A percentile compares a stretch with the other conserved stretches of the same genome.
Conservation (phyloP, 1,284 basidiomycete genomes). For the Afroboletus lepidellus region DNA sequence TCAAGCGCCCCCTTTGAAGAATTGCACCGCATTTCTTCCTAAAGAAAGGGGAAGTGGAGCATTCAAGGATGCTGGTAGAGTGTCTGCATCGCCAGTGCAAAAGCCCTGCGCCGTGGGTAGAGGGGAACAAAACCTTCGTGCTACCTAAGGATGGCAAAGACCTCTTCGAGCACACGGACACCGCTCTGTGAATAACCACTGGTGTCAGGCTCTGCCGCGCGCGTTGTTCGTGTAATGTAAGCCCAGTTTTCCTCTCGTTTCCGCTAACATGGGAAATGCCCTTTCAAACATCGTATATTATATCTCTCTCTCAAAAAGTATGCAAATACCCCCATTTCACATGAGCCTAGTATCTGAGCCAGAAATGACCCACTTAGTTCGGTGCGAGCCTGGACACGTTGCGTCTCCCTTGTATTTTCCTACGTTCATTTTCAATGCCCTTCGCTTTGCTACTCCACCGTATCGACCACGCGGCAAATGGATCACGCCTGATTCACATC, state of each 20-base stretch:
- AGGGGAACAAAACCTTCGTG: conserved; percentile 15
- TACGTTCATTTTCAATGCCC: no score
- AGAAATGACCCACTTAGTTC: background rate
- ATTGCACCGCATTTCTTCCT: background rate
- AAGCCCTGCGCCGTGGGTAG: background rate
- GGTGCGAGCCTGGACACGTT: background rate
- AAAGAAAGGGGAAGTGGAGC: background rate
- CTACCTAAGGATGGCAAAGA: conserved; percentile 11
- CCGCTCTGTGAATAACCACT: background rate
- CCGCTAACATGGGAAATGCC: background rate
- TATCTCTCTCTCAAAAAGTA: background rate
- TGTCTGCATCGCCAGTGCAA: conserved; percentile 1
- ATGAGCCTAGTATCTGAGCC: no score
- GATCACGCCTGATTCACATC: background rate
- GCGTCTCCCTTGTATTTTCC: no score
- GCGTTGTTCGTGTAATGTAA: background rate
- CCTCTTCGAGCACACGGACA: conserved; percentile 9
- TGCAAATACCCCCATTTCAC: background rate
- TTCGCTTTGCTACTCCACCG: background rate
- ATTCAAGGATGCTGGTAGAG: background rate
- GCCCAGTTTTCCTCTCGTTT: background rate
- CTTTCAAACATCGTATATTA: background rate
- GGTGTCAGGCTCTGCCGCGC: background rate
- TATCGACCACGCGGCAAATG: background rate
- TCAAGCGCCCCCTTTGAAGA: no score